Percentiles rank a stretch among this genome's conserved stretches.
These are phyloP conservation scores for Gaeumannomyces tritici DNA, from an alignment of 2,329 filamentous ascomycete genomes.

Conservation along the genomic window DNA sequence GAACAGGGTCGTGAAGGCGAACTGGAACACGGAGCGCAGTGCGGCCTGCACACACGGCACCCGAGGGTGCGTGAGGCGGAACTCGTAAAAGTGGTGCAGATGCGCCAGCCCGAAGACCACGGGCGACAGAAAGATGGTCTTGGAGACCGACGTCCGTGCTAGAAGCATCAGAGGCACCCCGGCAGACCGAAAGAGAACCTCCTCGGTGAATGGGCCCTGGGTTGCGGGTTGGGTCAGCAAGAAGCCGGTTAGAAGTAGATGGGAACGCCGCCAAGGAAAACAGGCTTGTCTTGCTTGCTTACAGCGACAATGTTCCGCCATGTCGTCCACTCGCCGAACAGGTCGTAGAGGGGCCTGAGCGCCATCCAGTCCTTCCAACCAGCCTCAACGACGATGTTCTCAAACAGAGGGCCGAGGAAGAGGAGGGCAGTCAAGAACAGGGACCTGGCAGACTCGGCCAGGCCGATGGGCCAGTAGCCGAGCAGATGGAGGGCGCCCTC, in stretches of 20 bases:
- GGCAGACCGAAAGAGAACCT: conserved; percentile 84
- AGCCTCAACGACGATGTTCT: conserved; percentile 63
- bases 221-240: background rate
- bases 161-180: conserved; percentile 75
- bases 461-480: conserved; percentile 70
- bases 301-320: conserved; percentile 86
- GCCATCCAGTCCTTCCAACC: conserved; percentile 56
- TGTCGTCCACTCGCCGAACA: conserved; percentile 64
- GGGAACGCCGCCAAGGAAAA: background rate
- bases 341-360: conserved; percentile 43
- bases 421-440: conserved; percentile 67
- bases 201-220: conserved; percentile 81
- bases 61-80: conserved; percentile 68
- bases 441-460: conserved; percentile 51
- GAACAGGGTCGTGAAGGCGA: conserved; percentile 85
- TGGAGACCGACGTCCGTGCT: conserved; percentile 44
- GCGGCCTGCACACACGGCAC: conserved; percentile 54
- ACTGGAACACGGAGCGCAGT: conserved; percentile 69
- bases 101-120: conserved; percentile 90
- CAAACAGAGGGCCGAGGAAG: conserved; percentile 78
- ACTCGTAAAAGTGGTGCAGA: conserved; percentile 93
- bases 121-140: conserved; percentile 72
- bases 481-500: conserved; percentile 54
- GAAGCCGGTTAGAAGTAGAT: too few species aligned
- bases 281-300: conserved; percentile 24